Conservation (phyloP, 177 flowering plant genomes). For the Tripterygium wilfordii region DNA sequence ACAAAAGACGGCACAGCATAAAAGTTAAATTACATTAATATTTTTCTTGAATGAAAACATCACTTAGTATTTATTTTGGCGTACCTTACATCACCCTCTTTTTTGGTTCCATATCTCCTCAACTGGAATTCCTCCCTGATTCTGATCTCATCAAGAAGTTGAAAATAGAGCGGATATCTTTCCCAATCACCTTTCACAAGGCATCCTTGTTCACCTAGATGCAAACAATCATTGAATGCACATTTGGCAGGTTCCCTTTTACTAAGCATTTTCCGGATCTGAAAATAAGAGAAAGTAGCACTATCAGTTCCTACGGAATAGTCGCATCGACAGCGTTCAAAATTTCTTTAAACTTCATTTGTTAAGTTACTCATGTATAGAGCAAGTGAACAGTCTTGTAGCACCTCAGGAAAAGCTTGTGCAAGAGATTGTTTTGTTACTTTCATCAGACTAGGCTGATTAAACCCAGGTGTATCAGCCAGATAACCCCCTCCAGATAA, state of each 20-base stretch:
- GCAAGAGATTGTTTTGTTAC: constrained; percentile 81
- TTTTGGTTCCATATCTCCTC: constrained; percentile 86
- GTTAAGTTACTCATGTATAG: not conserved
- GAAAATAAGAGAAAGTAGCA: constrained; percentile 6
- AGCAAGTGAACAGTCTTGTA: not conserved
- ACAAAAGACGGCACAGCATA: too few species aligned
- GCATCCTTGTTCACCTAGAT: constrained; percentile 93
- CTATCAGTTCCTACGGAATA: not conserved
- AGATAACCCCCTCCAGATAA: constrained; percentile 77
- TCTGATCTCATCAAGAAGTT: constrained; percentile 89
- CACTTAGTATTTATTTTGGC: not conserved
- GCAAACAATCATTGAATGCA: constrained; percentile 81
- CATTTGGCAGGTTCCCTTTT: constrained; percentile 51
- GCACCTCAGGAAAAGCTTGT: constrained; percentile 84
- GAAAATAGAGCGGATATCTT: constrained; percentile 82
- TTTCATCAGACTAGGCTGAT: constrained; percentile 88
- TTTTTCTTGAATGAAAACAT: not conserved
- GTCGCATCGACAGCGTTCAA: too few species aligned
- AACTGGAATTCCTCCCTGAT: constrained; percentile 84
- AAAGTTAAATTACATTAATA: not conserved
- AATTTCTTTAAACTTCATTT: too few species aligned
- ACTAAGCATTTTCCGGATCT: constrained; percentile 60
- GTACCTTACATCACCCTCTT: constrained; percentile 87
- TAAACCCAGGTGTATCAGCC: constrained; percentile 98
- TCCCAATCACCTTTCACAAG: constrained; percentile 81